phyloP scores from a whole-genome alignment of 2,329 filamentous ascomycete species.

The Ceratocystis eucalypticola region DNA sequence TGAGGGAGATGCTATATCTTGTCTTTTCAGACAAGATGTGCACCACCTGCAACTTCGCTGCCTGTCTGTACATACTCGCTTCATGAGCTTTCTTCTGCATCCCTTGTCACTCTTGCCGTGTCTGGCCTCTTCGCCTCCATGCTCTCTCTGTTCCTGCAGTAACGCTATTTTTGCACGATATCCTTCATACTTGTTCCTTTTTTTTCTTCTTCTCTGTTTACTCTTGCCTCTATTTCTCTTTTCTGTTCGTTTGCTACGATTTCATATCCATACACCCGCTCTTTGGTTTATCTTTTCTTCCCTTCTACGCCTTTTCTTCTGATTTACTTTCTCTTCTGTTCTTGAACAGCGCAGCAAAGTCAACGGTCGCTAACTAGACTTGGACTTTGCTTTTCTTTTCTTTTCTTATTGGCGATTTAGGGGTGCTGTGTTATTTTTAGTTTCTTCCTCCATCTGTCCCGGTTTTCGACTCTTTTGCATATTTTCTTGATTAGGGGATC shows the following conservation, averaged over 20 bases:
- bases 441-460: background rate
- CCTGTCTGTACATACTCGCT: background rate
- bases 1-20: too few species aligned
- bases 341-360: background rate
- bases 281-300: slow-evolving; percentile 2
- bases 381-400: background rate
- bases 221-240: background rate
- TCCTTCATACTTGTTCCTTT: slow-evolving; percentile 14
- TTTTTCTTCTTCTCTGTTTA: background rate
- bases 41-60: background rate
- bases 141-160: slow-evolving; percentile 4
- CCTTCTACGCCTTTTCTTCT: background rate
- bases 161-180: slow-evolving; percentile 11
- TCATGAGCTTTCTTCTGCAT: background rate
- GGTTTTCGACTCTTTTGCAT: slow-evolving; percentile 15
- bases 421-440: background rate
- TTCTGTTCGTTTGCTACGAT: slow-evolving; percentile 11
- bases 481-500: slow-evolving; percentile 21
- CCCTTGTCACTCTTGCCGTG: background rate
- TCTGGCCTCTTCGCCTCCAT: slow-evolving; percentile 7
- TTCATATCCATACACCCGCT: slow-evolving; percentile 3
- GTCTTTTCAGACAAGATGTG: too few species aligned
- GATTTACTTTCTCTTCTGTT: background rate
- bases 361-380: background rate
- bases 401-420: background rate